Percentiles rank a stretch among this genome's conserved stretches.
phyloP scores from a whole-genome alignment of 2,329 filamentous ascomycete species.

The Paraphaeosphaeria minitans region DNA sequence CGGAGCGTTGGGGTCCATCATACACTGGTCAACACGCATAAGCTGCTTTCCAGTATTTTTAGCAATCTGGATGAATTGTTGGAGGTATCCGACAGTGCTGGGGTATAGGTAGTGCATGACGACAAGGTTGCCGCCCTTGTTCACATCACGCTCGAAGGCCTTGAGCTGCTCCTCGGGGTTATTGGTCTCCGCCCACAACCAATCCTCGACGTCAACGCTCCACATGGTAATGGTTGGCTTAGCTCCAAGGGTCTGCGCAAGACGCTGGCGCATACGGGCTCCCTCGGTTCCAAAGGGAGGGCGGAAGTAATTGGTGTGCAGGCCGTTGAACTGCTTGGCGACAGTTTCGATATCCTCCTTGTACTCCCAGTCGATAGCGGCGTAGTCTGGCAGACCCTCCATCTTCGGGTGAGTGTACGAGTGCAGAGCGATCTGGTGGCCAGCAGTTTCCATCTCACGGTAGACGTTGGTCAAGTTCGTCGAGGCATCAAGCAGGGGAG shows the following conservation, averaged over 20 bases:
- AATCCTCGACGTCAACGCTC: constrained; percentile 74
- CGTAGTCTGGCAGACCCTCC: constrained; percentile 60
- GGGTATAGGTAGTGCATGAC: constrained; percentile 73
- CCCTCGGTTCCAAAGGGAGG: constrained; percentile 72
- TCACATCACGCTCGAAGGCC: constrained; percentile 67
- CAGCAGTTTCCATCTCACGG: constrained; percentile 63
- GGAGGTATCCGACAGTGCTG: constrained; percentile 66
- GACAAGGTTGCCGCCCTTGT: constrained; percentile 66
- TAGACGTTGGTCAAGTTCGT: constrained; percentile 70
- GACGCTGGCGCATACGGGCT: constrained; percentile 67
- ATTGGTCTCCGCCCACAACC: constrained; percentile 65
- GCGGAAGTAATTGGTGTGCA: constrained; percentile 63
- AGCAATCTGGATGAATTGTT: constrained; percentile 68
- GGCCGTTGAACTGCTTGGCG: constrained; percentile 41
- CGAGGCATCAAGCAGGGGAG: constrained; percentile 61
- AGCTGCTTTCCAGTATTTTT: constrained; percentile 67
- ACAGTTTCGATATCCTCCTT: constrained; percentile 61
- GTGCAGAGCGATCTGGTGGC: constrained; percentile 72
- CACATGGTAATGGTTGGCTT: constrained; percentile 66
- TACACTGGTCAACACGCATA: constrained; percentile 70
- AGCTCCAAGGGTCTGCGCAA: constrained; percentile 55
- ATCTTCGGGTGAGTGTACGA: constrained; percentile 72
- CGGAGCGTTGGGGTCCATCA: constrained; percentile 66
- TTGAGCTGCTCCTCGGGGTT: constrained; percentile 71
- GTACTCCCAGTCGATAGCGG: constrained; percentile 66